phyloP scores from a whole-genome alignment of 176 grass and related monocot species.

The Aegilops longissima region DNA sequence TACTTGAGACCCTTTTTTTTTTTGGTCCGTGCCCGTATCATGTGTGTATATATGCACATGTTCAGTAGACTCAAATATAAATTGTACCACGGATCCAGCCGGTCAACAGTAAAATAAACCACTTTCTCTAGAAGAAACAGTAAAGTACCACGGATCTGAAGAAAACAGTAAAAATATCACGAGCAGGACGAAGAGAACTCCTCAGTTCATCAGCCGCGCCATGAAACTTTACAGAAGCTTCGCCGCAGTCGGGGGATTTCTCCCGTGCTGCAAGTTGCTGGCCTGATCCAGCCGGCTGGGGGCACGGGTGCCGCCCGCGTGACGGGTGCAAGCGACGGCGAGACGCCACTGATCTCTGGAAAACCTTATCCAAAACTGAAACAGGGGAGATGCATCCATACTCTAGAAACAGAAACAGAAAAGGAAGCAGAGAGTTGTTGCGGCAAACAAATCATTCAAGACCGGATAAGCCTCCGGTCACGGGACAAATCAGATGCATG shows the following conservation, averaged over 20 bases:
- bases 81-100: too few species aligned
- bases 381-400: not conserved
- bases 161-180: too few species aligned
- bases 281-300: not conserved
- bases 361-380: constrained; percentile 13
- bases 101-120: too few species aligned
- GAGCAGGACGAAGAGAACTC: not conserved
- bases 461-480: not conserved
- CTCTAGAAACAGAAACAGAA: constrained; percentile 19
- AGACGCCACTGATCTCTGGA: not conserved
- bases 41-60: too few species aligned
- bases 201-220: not conserved
- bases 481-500: not conserved
- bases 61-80: too few species aligned
- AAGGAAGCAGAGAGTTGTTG: not conserved
- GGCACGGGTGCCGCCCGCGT: constrained; percentile 20
- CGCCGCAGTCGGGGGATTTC: too few species aligned
- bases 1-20: too few species aligned
- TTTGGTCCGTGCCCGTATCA: too few species aligned
- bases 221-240: not conserved
- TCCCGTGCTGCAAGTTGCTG: not conserved
- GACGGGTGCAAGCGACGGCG: constrained; percentile 5
- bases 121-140: too few species aligned
- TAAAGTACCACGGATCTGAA: too few species aligned
- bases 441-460: not conserved